Conservation (phyloP, 148 eudicot species). For the Nyssa sinensis region DNA sequence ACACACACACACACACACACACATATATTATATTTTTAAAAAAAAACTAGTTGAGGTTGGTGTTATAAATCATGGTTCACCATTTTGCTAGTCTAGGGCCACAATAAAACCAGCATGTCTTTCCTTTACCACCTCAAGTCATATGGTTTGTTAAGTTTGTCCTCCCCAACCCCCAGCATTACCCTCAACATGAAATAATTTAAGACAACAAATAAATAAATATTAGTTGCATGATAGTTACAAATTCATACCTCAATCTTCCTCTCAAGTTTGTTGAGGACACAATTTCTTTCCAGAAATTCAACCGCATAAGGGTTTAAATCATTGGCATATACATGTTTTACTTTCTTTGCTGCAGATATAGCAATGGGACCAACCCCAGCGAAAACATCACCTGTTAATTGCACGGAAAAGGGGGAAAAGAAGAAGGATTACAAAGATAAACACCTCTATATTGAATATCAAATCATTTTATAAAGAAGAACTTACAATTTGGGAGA, state of each 20-base stretch:
- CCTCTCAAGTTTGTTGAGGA: slow-evolving; percentile 85
- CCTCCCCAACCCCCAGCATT: neutral
- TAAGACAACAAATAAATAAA: neutral
- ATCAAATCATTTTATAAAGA: neutral
- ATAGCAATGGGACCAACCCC: slow-evolving; percentile 98
- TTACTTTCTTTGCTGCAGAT: slow-evolving; percentile 91
- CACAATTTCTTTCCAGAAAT: slow-evolving; percentile 71
- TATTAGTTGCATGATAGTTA: neutral
- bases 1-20: too few species aligned
- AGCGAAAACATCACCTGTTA: slow-evolving; percentile 90
- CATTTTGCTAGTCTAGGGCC: neutral
- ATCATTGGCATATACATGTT: slow-evolving; percentile 90
- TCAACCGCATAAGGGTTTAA: slow-evolving; percentile 84
- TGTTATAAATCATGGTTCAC: neutral
- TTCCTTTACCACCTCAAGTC: neutral
- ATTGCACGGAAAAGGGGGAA: neutral
- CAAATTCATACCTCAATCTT: slow-evolving; percentile 64
- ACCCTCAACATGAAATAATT: neutral
- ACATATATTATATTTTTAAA: too few species aligned
- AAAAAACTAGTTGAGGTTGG: too few species aligned
- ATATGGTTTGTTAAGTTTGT: too few species aligned
- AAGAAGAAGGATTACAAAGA: neutral
- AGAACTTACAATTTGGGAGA: neutral
- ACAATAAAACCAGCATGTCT: neutral
- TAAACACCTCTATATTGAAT: neutral